These are phyloP conservation scores for Byssochlamys sp. DNA, from an alignment of 2,329 filamentous ascomycete species.

Conservation along the genomic window DNA sequence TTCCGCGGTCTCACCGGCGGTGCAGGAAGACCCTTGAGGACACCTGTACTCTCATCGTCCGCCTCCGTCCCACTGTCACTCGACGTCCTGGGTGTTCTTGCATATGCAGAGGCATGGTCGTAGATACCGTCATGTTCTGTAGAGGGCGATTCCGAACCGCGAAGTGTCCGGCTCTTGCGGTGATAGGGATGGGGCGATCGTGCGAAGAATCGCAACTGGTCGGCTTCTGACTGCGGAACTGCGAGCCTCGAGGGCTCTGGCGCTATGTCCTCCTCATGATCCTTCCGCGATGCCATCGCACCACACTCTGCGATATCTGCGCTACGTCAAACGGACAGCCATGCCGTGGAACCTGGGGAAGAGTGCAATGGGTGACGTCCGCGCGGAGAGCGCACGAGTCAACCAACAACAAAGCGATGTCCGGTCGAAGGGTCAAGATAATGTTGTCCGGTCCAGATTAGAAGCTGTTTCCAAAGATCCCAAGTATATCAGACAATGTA, in stretches of 20 bases:
- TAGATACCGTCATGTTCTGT: slow-evolving; percentile 25
- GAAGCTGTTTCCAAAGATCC: not conserved
- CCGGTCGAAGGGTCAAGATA: not conserved
- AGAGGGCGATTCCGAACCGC: slow-evolving; percentile 20
- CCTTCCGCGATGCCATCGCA: not conserved
- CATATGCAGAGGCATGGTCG: slow-evolving; percentile 16
- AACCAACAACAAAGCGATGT: not conserved
- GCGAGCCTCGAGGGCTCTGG: slow-evolving; percentile 4
- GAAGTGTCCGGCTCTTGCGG: slow-evolving; percentile 21
- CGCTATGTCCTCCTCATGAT: not conserved
- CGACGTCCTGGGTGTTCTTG: slow-evolving; percentile 49
- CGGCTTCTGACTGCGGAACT: slow-evolving; percentile 11
- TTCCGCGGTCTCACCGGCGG: slow-evolving; percentile 65
- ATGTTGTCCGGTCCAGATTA: not conserved
- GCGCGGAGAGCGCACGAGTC: not conserved
- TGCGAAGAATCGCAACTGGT: slow-evolving; percentile 41
- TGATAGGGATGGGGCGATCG: slow-evolving; percentile 62
- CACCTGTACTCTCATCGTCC: slow-evolving; percentile 71
- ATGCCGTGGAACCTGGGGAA: slow-evolving; percentile 14
- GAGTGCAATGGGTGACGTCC: slow-evolving; percentile 1
- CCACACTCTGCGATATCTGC: not conserved
- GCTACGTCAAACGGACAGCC: slow-evolving; percentile 18
- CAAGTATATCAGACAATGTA: not conserved
- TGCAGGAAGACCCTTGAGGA: slow-evolving; percentile 74
- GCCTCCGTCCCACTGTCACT: slow-evolving; percentile 93